Base-by-base conservation (phyloP, 345 rosid species). In the Eucalyptus marginata region DNA sequence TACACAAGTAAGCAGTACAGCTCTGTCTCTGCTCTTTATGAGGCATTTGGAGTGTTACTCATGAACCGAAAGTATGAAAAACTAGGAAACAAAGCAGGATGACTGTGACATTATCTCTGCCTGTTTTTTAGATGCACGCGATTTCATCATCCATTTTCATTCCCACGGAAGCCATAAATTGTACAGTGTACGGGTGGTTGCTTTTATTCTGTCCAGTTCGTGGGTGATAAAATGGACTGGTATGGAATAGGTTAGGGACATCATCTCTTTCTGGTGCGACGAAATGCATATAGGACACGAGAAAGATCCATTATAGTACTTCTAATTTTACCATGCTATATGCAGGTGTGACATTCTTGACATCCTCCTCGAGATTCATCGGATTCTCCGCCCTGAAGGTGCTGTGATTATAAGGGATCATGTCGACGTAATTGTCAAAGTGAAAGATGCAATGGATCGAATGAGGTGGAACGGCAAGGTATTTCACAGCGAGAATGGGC, bases 361-460 rank as follows among this genome's bases (percentile, higher is more conserved):
- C 87, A 94, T 95, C 76, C 92, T 96, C n/a, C 89, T 95, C 13
- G 96, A 94, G 94, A 93, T 96, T 90, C 89, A 93, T n/a, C 92
- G 94, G 88, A 93, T 95, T 88, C 91, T 95, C 87, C 92, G 96
- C 29, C 97, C 98, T 1, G 90, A 92, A 90, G 96, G 96, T 1
- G 92, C 92, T 2, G 90, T 95, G 50, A 93, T 95, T 84, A 92
- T 96, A 81, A 88, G 95, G 40, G 96, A 95, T 89, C 91, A 91
- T 62, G 93, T 93, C 2, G 96, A 95, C 84, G 49, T 92, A 31
- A 86, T 95, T 88, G 89, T 92, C 86, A 91, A 93, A 91, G 91
- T 94, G 36, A 94, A 94, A 40, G 89, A 88, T 85, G 89, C 91
- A 40, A 89, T 91, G 20, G 90, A 92, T 46, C 89, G 89, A 89